These are phyloP conservation scores for Chenopodium suecicum DNA, from an alignment of 148 eudicot genomes.

Conservation along the genomic window DNA sequence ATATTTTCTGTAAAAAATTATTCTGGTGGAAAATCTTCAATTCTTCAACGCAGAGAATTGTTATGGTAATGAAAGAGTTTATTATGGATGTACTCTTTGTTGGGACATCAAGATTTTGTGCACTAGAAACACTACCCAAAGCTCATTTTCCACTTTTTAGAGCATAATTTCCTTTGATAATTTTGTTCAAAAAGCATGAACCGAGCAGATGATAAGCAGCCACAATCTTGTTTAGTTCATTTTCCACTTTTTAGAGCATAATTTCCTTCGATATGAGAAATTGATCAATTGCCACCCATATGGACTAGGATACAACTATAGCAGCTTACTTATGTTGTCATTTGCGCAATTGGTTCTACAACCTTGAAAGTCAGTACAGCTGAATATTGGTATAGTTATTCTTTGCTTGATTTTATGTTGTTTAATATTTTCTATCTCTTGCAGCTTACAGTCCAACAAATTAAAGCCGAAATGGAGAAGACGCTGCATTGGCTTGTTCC, in stretches of 20 bases:
- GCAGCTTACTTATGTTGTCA: no score
- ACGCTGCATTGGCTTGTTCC: constrained; percentile 98
- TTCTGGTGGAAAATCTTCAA: not conserved
- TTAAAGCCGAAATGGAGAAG: constrained; percentile 98
- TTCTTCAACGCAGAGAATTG: not conserved
- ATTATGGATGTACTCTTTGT: not conserved
- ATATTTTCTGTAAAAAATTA: not conserved
- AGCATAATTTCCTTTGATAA: no score
- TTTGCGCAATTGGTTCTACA: no score
- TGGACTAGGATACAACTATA: not conserved
- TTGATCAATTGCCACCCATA: not conserved
- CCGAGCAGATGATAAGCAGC: no score
- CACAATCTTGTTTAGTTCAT: no score
- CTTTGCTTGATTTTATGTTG: not conserved
- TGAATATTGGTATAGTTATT: not conserved
- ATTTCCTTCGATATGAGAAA: not conserved
- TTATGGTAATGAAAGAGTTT: not conserved
- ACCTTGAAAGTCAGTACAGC: not conserved
- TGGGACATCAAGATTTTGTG: not conserved
- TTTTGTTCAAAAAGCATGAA: no score
- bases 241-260: no score
- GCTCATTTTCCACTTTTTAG: no score
- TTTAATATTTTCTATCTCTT: constrained; percentile 7
- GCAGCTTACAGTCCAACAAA: constrained; percentile 78
- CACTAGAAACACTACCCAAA: not conserved